Base-by-base conservation (phyloP, 208 protist genomes). In the Wallacemonas rigidus region DNA sequence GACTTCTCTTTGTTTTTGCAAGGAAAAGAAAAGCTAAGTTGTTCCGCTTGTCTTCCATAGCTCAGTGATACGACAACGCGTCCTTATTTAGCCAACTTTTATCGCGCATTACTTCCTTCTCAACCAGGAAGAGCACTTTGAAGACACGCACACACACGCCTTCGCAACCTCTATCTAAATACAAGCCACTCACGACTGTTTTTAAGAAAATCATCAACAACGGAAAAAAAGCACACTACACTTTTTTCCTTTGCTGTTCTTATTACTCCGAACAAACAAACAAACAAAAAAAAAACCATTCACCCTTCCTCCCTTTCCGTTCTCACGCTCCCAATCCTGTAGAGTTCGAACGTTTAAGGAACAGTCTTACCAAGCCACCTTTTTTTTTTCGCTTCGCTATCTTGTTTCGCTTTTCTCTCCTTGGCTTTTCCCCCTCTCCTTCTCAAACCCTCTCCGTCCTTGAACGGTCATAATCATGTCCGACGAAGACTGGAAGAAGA, bases 401-500 rank as follows among this genome's bases (percentile, higher is more conserved):
- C 35, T 62, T 62, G 8, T 41, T 62, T 15, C 35, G 8, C 65
- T 54, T 74, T 2, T 51, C 9, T 67, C 45, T 72, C 40, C 56
- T 63, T 50, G 43, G 35, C n/a, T 63, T 72, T 63, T 63, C 55
- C 6, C 41, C 43, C 55, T 43, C 17, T 71, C 11, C 64, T 36
- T 50, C 26, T 26, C 26, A 26, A 72, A 11, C 54, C 40, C 54
- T 14, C 63, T 17, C 9, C 44, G 8, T 5, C 12, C 11, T 41
- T 58, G 26, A 44, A 39, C 6, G 44, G 15, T 15, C 7, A 38
- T 43, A 57, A 76, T 57, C 53, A 91, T 90, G 87, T 67, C 86
- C 44, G 86, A 94, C 72, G 80, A 90, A 41, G 87, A 96, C 72
- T 97, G 94, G 94, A 97, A 95, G 78, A 80, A 79, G 57, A 82